Evolutionary conservation across 2,329 filamentous ascomycete genomes (phyloP).

Genomic region (Bertia moriformis): DNA sequence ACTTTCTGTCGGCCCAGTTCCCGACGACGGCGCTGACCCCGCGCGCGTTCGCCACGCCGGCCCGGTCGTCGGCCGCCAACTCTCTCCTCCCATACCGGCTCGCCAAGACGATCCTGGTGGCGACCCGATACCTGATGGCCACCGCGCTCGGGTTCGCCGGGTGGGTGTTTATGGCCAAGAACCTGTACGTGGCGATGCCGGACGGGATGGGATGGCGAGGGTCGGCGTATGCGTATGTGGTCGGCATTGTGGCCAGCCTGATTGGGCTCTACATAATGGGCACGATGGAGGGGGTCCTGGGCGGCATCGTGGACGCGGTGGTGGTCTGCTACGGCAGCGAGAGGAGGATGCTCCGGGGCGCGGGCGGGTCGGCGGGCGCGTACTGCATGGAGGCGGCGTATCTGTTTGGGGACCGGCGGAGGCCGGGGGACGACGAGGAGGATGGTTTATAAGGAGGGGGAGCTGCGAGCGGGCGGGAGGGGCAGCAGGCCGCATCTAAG

Average conservation of each 20-base stretch:
- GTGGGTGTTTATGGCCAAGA: conserved; percentile 87
- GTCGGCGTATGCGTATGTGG: conserved; percentile 85
- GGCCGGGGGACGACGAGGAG: conserved; percentile 12
- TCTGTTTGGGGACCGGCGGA: conserved; percentile 59
- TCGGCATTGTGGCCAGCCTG: conserved; percentile 79
- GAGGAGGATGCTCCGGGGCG: conserved; percentile 49
- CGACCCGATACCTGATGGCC: conserved; percentile 81
- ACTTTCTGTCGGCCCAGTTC: conserved; percentile 59
- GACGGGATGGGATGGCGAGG: conserved; percentile 47
- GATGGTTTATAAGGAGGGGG: conserved; percentile 5
- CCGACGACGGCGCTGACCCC: conserved; percentile 61
- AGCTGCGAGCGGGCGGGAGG: background rate
- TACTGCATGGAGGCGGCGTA: conserved; percentile 88
- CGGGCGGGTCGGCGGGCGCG: conserved; percentile 29
- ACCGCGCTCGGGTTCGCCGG: conserved; percentile 80
- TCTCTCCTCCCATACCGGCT: conserved; percentile 75
- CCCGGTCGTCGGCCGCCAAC: conserved; percentile 23
- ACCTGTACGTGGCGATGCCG: conserved; percentile 47
- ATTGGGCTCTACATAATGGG: conserved; percentile 91
- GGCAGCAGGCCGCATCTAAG: background rate
- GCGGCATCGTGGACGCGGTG: conserved; percentile 74
- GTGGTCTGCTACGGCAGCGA: conserved; percentile 94
- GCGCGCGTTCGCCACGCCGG: conserved; percentile 26
- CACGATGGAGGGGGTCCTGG: conserved; percentile 76
- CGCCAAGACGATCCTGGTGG: conserved; percentile 80